Conservation (phyloP, 352 stramenopile species). For the Globisporangium rhizosaccharum region DNA sequence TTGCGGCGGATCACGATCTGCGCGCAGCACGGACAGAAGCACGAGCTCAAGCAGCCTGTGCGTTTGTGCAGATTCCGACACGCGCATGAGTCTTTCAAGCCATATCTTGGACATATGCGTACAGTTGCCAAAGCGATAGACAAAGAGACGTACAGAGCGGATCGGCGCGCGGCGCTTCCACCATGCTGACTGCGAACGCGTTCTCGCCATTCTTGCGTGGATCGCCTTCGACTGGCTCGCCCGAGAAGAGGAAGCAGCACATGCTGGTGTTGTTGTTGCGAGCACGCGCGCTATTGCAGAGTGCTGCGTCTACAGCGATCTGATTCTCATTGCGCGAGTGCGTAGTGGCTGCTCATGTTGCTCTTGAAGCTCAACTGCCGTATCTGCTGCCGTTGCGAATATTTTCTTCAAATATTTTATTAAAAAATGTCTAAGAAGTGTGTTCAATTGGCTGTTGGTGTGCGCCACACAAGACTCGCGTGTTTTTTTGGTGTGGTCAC, state of each 20-base stretch:
- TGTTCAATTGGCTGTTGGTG: not conserved
- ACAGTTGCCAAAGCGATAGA: not conserved
- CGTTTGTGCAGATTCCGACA: not conserved
- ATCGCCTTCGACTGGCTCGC: constrained; percentile 61
- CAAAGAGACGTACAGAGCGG: constrained; percentile 67
- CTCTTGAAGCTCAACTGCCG: not conserved
- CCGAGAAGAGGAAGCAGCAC: constrained; percentile 64
- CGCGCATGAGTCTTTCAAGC: not conserved
- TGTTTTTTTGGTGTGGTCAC: not conserved
- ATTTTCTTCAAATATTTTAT: too few species aligned
- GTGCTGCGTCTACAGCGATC: not conserved
- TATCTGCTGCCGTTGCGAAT: not conserved
- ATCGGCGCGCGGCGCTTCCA: constrained; percentile 74
- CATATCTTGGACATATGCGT: too few species aligned
- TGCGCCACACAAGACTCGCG: not conserved
- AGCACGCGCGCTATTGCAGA: not conserved
- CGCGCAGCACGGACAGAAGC: constrained; percentile 84
- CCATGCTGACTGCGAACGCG: constrained; percentile 86
- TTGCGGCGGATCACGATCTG: constrained; percentile 90
- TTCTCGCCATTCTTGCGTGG: constrained; percentile 61
- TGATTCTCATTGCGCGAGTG: too few species aligned
- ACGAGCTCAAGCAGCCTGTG: constrained; percentile 58
- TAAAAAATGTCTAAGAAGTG: not conserved
- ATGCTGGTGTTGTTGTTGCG: constrained; percentile 17
- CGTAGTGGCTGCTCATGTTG: not conserved